These are phyloP conservation scores for Yamadazyma aaseri DNA, from an alignment of 1,139 yeast genomes.

Conservation along the genomic window DNA sequence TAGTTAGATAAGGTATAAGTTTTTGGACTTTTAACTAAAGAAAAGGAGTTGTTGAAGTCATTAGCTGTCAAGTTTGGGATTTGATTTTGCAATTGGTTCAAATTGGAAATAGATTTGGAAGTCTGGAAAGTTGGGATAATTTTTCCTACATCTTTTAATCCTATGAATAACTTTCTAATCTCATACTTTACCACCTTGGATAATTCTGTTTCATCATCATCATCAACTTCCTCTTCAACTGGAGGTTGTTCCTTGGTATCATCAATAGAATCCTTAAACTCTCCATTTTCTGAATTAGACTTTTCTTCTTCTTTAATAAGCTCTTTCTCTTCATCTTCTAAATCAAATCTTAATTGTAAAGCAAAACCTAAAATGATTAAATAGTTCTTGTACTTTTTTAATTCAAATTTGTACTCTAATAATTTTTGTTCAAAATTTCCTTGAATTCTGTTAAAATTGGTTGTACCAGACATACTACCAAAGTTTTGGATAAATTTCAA, in stretches of 20 bases:
- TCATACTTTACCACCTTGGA: constrained; percentile 37
- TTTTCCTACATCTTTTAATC: constrained; percentile 35
- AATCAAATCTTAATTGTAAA: constrained; percentile 45
- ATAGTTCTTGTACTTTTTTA: constrained; percentile 47
- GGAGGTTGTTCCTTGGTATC: constrained; percentile 3
- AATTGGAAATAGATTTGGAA: constrained; percentile 31
- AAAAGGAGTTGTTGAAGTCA: constrained; percentile 20
- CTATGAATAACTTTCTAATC: constrained; percentile 35
- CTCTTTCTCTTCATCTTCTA: constrained; percentile 32
- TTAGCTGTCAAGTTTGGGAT: constrained; percentile 17
- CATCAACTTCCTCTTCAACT: constrained; percentile 10
- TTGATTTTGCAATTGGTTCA: constrained; percentile 23
- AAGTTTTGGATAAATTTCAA: constrained; percentile 30
- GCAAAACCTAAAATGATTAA: constrained; percentile 48
- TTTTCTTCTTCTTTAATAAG: constrained; percentile 4
- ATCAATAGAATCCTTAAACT: constrained; percentile 8
- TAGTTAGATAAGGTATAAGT: constrained; percentile 40
- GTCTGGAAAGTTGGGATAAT: constrained; percentile 40
- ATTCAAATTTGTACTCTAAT: constrained; percentile 43
- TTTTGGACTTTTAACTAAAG: constrained; percentile 45
- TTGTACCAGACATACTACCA: constrained; percentile 25
- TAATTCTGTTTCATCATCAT: constrained; percentile 30
- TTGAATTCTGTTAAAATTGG: constrained; percentile 37
- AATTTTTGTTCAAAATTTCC: constrained; percentile 41
- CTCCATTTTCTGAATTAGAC: constrained; percentile 4